A percentile compares a stretch with the other conserved stretches of the same genome.
These are phyloP conservation scores for Ophiostoma ips DNA, from an alignment of 2,329 filamentous ascomycete genomes.

Conservation along the genomic window DNA sequence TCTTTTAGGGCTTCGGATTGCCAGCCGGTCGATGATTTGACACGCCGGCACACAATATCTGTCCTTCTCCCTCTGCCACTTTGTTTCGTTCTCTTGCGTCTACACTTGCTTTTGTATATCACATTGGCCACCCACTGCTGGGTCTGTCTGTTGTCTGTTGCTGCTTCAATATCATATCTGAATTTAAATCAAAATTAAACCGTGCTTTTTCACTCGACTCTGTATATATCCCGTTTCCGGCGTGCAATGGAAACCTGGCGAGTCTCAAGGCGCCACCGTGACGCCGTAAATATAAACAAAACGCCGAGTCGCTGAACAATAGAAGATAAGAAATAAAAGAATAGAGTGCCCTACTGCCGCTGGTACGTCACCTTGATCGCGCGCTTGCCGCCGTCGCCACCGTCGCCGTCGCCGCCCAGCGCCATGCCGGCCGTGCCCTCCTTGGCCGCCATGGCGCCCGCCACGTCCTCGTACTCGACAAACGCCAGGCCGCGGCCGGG, in stretches of 20 bases:
- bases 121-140: no score
- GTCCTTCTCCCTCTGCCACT: no score
- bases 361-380: slow-evolving; percentile 94
- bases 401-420: slow-evolving; percentile 47
- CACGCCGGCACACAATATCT: no score
- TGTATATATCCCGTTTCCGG: slow-evolving; percentile 4
- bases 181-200: not conserved
- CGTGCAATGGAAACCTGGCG: slow-evolving; percentile 11
- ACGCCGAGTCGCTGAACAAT: not conserved
- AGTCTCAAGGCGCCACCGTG: not conserved
- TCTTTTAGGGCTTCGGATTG: slow-evolving; percentile 43
- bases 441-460: slow-evolving; percentile 82
- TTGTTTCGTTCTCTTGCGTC: no score
- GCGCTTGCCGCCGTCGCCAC: slow-evolving; percentile 30
- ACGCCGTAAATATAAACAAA: slow-evolving; percentile 1
- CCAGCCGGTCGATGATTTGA: not conserved
- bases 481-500: slow-evolving; percentile 84
- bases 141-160: no score
- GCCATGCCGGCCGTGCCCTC: slow-evolving; percentile 81
- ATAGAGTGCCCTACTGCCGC: slow-evolving; percentile 46
- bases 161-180: not conserved
- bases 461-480: slow-evolving; percentile 87
- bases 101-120: no score
- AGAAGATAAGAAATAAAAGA: not conserved
- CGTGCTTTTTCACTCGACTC: not conserved